These are phyloP conservation scores for Aphanomyces euteiches DNA, from an alignment of 352 stramenopile genomes.

Conservation along the genomic window DNA sequence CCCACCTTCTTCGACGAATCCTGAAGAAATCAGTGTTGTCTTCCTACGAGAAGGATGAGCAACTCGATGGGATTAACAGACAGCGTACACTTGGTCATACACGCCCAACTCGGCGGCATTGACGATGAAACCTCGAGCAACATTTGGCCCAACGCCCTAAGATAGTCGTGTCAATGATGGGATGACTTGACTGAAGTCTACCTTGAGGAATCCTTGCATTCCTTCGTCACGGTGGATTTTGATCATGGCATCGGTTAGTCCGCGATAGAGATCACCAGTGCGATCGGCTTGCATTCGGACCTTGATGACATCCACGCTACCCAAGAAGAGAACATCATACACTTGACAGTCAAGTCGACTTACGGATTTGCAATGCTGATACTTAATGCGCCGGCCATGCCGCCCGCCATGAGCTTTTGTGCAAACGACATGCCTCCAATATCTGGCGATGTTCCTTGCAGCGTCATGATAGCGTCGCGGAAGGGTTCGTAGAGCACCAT, in stretches of 20 bases:
- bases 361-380: slow-evolving; percentile 83
- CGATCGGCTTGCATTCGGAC: slow-evolving; percentile 66
- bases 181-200: slow-evolving; percentile 21
- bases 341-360: slow-evolving; percentile 22
- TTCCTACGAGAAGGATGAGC: slow-evolving; percentile 43
- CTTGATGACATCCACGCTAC: slow-evolving; percentile 85
- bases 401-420: slow-evolving; percentile 78
- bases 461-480: slow-evolving; percentile 44
- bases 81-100: slow-evolving; percentile 63
- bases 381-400: slow-evolving; percentile 68
- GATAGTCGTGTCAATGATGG: neutral
- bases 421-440: slow-evolving; percentile 27
- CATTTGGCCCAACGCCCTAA: slow-evolving; percentile 75
- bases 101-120: slow-evolving; percentile 81
- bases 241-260: slow-evolving; percentile 57
- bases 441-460: neutral
- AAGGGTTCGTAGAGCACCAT: slow-evolving; percentile 85
- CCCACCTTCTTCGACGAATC: slow-evolving; percentile 50
- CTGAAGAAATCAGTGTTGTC: slow-evolving; percentile 62
- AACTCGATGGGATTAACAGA: neutral
- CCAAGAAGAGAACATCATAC: slow-evolving; percentile 5
- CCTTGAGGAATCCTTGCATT: slow-evolving; percentile 61
- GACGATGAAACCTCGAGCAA: slow-evolving; percentile 81
- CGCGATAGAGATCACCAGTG: slow-evolving; percentile 36
- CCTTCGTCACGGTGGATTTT: slow-evolving; percentile 76